A percentile compares a stretch with the other conserved stretches of the same genome.
These are phyloP conservation scores for Triticum monococcum DNA, from an alignment of 176 grass and related monocot species.

Conservation along the genomic window DNA sequence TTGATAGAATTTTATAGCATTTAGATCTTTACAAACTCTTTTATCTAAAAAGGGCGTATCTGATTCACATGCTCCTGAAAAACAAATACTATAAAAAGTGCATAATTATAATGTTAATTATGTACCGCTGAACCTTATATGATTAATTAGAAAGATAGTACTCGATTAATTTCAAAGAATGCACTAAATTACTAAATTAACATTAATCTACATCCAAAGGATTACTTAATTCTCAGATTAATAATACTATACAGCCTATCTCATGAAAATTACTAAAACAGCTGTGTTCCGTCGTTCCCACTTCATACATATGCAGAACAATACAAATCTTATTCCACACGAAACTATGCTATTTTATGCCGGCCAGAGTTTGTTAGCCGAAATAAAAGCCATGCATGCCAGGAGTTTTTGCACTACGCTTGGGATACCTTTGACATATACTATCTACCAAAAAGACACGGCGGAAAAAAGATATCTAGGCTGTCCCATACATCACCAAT, in stretches of 20 bases:
- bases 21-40: not conserved
- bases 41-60: too few relatives aligned
- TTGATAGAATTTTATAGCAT: not conserved
- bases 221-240: not conserved
- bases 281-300: not conserved
- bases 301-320: not conserved
- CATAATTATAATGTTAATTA: too few relatives aligned
- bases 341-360: not conserved
- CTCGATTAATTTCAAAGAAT: too few relatives aligned
- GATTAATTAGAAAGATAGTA: too few relatives aligned
- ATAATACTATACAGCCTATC: too few relatives aligned
- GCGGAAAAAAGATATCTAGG: constrained; percentile 1
- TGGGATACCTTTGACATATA: constrained; percentile 26
- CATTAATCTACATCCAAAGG: too few relatives aligned
- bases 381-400: not conserved
- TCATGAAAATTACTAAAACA: not conserved
- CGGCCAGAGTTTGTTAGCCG: not conserved
- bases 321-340: not conserved
- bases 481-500: constrained; percentile 19
- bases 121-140: too few relatives aligned
- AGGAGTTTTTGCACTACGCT: not conserved
- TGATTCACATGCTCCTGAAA: too few relatives aligned
- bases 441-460: not conserved
- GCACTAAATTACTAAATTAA: too few relatives aligned
- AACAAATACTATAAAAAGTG: too few relatives aligned